Evolutionary conservation across 2,329 filamentous ascomycete genomes (phyloP).

Genomic region (Penicillium sumatraense): DNA sequence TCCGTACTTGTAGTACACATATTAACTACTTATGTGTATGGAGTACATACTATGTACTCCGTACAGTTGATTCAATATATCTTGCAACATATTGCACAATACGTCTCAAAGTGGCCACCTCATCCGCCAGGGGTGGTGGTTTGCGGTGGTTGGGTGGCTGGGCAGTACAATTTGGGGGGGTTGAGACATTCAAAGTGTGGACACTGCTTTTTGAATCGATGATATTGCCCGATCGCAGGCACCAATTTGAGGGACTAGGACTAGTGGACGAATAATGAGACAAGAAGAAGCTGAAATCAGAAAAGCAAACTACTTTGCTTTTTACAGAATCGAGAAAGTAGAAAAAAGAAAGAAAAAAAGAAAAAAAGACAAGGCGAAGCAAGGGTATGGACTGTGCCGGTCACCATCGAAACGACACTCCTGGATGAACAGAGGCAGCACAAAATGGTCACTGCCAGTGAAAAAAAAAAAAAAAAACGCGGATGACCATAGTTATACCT

Average conservation of each 20-base stretch:
- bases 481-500: no score
- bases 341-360: conserved; percentile 2
- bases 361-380: conserved; percentile 5
- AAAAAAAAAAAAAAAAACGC: no score
- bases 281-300: not conserved
- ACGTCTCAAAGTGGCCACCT: not conserved
- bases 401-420: conserved; percentile 14
- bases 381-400: conserved; percentile 12
- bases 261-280: not conserved
- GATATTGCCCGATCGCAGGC: not conserved
- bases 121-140: not conserved
- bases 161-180: not conserved
- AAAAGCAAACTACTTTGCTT: no score
- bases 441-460: no score
- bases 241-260: no score
- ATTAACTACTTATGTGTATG: no score
- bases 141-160: not conserved
- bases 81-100: not conserved
- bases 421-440: not conserved
- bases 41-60: no score
- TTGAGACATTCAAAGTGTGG: not conserved
- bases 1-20: no score
- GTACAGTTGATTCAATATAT: no score
- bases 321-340: no score
- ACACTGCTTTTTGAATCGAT: not conserved